These are phyloP conservation scores for Ceratobasidium sp. DNA, from an alignment of 1,284 basidiomycete species.

Conservation along the genomic window DNA sequence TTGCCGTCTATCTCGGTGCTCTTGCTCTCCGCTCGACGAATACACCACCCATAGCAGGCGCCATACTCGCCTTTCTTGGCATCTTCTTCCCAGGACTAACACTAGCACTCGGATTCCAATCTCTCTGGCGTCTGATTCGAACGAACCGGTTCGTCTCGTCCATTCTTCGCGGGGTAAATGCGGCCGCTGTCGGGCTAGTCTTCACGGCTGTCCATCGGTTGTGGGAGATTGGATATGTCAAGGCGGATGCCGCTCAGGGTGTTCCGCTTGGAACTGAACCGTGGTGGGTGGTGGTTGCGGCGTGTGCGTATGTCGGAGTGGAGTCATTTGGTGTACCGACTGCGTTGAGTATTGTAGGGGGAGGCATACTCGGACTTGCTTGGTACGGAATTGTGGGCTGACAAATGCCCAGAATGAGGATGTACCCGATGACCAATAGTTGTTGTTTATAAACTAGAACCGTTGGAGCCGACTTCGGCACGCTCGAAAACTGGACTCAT, in stretches of 20 bases:
- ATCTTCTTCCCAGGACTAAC: conserved; percentile 62
- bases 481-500: too few relatives aligned
- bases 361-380: conserved; percentile 51
- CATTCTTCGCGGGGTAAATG: conserved; percentile 61
- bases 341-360: conserved; percentile 51
- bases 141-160: conserved; percentile 53
- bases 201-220: conserved; percentile 63
- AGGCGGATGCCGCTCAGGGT: conserved; percentile 45
- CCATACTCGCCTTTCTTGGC: conserved; percentile 57
- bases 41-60: conserved; percentile 53
- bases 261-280: conserved; percentile 53
- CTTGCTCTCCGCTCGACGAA: conserved; percentile 51
- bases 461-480: too few relatives aligned
- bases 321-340: conserved; percentile 52
- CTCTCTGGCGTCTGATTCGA: conserved; percentile 57
- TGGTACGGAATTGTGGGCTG: conserved; percentile 45
- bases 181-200: conserved; percentile 62
- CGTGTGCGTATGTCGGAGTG: conserved; percentile 48
- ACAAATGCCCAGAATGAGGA: too few relatives aligned
- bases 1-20: conserved; percentile 63
- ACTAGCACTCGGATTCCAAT: conserved; percentile 59
- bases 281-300: conserved; percentile 55
- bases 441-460: too few relatives aligned
- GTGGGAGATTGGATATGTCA: conserved; percentile 49
- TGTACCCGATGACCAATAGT: too few relatives aligned